These are phyloP conservation scores for Calonectria pteridis DNA, from an alignment of 2,329 filamentous ascomycete genomes.

Conservation along the genomic window DNA sequence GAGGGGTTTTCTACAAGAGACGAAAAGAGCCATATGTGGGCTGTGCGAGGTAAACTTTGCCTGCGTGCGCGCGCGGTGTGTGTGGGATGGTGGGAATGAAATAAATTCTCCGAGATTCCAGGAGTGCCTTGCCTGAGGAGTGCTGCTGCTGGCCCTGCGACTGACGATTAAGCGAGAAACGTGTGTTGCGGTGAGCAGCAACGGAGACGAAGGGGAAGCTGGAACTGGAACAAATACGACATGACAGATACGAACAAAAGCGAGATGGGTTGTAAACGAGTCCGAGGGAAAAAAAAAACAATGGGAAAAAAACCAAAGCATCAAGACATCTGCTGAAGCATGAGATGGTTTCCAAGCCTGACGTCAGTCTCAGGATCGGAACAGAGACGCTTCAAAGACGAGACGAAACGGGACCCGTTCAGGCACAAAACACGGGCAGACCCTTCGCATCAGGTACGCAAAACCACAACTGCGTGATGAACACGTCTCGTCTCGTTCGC, in stretches of 20 bases:
- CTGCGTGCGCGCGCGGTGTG: background rate
- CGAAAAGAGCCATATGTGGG: background rate
- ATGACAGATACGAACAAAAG: background rate
- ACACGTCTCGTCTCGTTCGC: constrained; percentile 15
- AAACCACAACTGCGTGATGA: constrained; percentile 28
- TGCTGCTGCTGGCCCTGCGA: constrained; percentile 17
- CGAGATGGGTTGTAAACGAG: background rate
- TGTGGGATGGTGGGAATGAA: background rate
- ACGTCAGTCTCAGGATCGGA: background rate
- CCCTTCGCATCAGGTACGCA: constrained; percentile 3
- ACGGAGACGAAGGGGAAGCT: constrained; percentile 19
- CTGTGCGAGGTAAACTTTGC: background rate
- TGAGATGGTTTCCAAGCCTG: background rate
- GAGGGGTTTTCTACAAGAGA: background rate
- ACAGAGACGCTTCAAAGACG: background rate
- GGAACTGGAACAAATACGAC: constrained; percentile 16
- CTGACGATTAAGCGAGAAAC: constrained; percentile 22
- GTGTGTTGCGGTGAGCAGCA: constrained; percentile 23
- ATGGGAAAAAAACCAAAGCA: background rate
- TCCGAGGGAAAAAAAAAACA: background rate
- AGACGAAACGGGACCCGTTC: constrained; percentile 9
- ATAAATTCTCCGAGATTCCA: constrained; percentile 23
- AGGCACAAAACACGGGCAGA: constrained; percentile 5
- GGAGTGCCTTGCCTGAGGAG: constrained; percentile 22
- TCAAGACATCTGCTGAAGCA: background rate